phyloP scores from a whole-genome alignment of 805 yeast species.

The Saturnispora galanensis region DNA sequence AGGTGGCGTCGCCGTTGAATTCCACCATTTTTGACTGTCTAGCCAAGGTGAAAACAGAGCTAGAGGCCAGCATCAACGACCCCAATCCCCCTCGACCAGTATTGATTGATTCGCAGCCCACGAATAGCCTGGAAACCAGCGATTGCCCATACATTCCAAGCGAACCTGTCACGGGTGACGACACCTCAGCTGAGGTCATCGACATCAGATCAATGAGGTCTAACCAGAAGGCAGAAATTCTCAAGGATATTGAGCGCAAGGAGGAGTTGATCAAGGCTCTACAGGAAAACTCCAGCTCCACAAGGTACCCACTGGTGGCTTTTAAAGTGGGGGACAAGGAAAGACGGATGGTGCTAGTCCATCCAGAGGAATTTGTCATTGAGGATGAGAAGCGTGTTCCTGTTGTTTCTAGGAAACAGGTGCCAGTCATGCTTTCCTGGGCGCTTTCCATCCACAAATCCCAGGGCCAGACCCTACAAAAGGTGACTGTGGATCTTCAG shows the following conservation, averaged over 20 bases:
- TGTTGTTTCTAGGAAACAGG: constrained; percentile 63
- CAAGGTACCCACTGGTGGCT: constrained; percentile 64
- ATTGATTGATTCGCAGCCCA: background rate
- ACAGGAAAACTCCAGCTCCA: constrained; percentile 34
- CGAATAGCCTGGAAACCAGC: background rate
- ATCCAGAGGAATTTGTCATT: constrained; percentile 72
- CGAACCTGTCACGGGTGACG: background rate
- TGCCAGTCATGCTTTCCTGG: constrained; percentile 93
- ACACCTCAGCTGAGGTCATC: background rate
- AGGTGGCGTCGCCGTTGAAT: constrained; percentile 2
- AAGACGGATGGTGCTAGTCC: constrained; percentile 65
- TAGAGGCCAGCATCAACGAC: background rate
- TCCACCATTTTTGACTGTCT: constrained; percentile 6
- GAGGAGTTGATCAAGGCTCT: constrained; percentile 33
- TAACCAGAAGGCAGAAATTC: background rate
- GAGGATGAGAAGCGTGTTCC: constrained; percentile 65
- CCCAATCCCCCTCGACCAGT: background rate
- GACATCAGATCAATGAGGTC: background rate
- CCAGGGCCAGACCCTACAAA: constrained; percentile 82
- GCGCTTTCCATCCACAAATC: constrained; percentile 92
- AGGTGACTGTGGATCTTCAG: constrained; percentile 67
- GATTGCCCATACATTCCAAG: constrained; percentile 5
- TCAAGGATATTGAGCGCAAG: constrained; percentile 35
- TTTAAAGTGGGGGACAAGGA: constrained; percentile 65
- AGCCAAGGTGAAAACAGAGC: background rate